Evolutionary conservation across 768 basidiomycete species (phyloP).

Genomic region (Solioccasus polychromus): DNA sequence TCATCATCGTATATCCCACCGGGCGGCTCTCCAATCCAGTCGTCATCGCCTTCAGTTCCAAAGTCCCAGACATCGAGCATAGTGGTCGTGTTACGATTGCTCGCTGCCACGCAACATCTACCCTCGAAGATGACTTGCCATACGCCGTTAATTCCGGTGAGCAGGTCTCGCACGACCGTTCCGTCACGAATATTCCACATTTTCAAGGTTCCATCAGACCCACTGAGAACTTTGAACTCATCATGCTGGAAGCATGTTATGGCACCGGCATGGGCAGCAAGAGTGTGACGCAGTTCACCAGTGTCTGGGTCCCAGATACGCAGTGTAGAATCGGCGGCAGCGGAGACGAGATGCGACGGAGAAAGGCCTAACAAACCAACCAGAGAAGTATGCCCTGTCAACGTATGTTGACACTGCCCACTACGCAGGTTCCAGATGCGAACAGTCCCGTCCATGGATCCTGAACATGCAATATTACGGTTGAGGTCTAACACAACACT

Average conservation of each 20-base stretch:
- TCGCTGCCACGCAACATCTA: slow-evolving; percentile 91
- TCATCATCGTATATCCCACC: slow-evolving; percentile 72
- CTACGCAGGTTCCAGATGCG: slow-evolving; percentile 89
- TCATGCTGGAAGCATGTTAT: slow-evolving; percentile 99
- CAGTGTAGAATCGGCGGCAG: slow-evolving; percentile 93
- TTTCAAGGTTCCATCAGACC: slow-evolving; percentile 94
- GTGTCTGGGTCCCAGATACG: slow-evolving; percentile 92
- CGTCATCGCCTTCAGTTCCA: slow-evolving; percentile 68
- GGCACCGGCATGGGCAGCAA: slow-evolving; percentile 93
- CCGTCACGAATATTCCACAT: slow-evolving; percentile 97
- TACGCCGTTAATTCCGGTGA: slow-evolving; percentile 90
- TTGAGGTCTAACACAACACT: slow-evolving; percentile 87
- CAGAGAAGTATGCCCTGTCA: slow-evolving; percentile 91
- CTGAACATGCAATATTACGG: slow-evolving; percentile 90
- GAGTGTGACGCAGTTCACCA: slow-evolving; percentile 74
- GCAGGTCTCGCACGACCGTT: slow-evolving; percentile 77
- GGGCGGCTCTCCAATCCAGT: slow-evolving; percentile 78
- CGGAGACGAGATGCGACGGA: slow-evolving; percentile 87
- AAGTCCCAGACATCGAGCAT: slow-evolving; percentile 92
- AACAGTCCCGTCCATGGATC: slow-evolving; percentile 97
- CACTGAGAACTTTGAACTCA: slow-evolving; percentile 94
- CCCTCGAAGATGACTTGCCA: slow-evolving; percentile 99
- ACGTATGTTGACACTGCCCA: slow-evolving; percentile 74
- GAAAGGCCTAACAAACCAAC: slow-evolving; percentile 92
- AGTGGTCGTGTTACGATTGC: slow-evolving; percentile 73